Evolutionary conservation across 106 monocot genomes (phyloP).

Genomic region (Dendrobium nobile): DNA sequence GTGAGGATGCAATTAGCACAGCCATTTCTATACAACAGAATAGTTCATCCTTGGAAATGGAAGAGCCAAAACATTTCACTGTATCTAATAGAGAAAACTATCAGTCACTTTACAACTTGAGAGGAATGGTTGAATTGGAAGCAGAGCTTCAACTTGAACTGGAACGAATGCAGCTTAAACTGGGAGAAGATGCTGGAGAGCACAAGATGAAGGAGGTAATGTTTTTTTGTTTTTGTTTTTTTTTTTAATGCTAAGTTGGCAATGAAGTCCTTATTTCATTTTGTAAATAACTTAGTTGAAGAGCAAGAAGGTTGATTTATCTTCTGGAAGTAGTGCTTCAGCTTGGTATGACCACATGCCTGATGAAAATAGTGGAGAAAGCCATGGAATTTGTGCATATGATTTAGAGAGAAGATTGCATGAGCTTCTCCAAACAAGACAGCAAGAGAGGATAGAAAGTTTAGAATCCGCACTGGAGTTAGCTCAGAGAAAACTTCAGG

Average conservation of each 20-base stretch:
- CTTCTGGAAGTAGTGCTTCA: slow-evolving; percentile 16
- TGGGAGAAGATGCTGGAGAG: neutral
- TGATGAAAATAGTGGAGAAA: slow-evolving; percentile 8
- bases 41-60: neutral
- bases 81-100: neutral
- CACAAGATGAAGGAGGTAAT: neutral
- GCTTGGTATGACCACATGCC: slow-evolving; percentile 8
- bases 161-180: neutral
- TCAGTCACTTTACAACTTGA: neutral
- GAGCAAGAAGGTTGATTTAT: slow-evolving; percentile 5
- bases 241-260: neutral
- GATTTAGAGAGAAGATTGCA: slow-evolving; percentile 51
- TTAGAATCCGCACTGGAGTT: slow-evolving; percentile 30
- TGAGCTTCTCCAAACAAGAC: slow-evolving; percentile 39
- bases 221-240: neutral
- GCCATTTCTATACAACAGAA: neutral
- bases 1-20: neutral
- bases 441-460: slow-evolving; percentile 33
- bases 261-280: neutral
- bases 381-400: slow-evolving; percentile 21
- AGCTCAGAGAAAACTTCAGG: slow-evolving; percentile 14
- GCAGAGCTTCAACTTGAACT: slow-evolving; percentile 1
- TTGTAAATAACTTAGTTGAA: slow-evolving; percentile 12
- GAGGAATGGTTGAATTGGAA: neutral
- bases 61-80: neutral